Evolutionary conservation across 768 basidiomycete genomes (phyloP), one percentile per base, ranked within the genome.

Genomic region (Melanogaster broomeanus): DNA sequence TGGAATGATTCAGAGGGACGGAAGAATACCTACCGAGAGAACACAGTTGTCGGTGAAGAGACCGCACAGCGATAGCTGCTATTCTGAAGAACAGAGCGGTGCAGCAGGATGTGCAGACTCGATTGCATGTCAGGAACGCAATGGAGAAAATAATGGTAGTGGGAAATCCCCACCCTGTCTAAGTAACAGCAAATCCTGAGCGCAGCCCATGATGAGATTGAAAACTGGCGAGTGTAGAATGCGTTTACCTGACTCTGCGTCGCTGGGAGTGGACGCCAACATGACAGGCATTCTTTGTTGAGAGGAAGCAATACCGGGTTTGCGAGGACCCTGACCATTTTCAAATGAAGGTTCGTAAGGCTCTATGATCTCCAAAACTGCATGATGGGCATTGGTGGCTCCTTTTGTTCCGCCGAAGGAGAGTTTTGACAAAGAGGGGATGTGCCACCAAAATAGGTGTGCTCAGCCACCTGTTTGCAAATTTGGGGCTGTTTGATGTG

Each of bases 41-140:
- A 99, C 95, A 70, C 94, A 98, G 66, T 94, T 89, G 60, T 83
- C 74, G 34, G 92, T 92, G 66, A 92, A 87, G 74, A 87, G 87
- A 3, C 94, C 96, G 58, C 88, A 94, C 90, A 7, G 85, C 75
- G 49, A 99, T 83, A n/a, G 97, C 96, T 6, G 86, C 78, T 54
- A 84, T 80, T 41, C 94, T 81, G 76, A 99, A 97, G 65, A 93
- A 71, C 86, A 91, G 63, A 94, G 82, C n/a, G 98, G 78, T 13
- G 86, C 85, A 39, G 88, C 61, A 3, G 94, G 89, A 62, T 91
- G n/a, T n/a, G n/a, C n/a, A n/a, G n/a, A n/a, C n/a, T 90, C 61
- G 37, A 46, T 51, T 37, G 38, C 4, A n/a, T 38, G 45, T 67
- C 43, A 62, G 58, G 39, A 52, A 39, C 41, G 25, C 31, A 31